These are phyloP conservation scores for Symmetrospora coprosmae DNA, from an alignment of 768 basidiomycete genomes.

Conservation along the genomic window DNA sequence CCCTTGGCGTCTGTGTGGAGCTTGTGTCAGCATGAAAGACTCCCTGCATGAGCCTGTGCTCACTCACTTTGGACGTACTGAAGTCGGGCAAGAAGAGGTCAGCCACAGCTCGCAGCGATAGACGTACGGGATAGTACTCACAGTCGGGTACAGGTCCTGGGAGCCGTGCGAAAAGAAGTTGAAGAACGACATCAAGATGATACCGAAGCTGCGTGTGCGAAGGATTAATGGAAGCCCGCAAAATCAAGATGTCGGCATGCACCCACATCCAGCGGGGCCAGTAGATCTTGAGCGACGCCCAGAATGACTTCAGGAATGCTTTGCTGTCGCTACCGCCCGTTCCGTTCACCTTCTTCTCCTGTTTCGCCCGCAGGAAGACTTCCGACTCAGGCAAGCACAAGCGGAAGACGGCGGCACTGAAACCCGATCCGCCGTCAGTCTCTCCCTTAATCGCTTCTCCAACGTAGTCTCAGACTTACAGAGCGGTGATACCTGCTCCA, in stretches of 20 bases:
- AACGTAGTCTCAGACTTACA: neutral
- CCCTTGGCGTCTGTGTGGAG: slow-evolving; percentile 27
- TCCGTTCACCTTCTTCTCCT: slow-evolving; percentile 42
- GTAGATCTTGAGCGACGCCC: slow-evolving; percentile 49
- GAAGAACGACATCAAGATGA: slow-evolving; percentile 50
- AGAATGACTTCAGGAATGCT: slow-evolving; percentile 62
- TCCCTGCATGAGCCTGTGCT: too few relatives aligned
- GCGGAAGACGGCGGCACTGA: slow-evolving; percentile 45
- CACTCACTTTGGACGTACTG: too few relatives aligned
- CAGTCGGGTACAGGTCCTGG: too few relatives aligned
- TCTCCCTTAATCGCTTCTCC: neutral
- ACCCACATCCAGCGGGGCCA: slow-evolving; percentile 74
- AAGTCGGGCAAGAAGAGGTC: too few relatives aligned
- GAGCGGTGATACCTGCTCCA: slow-evolving; percentile 47
- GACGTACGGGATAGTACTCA: too few relatives aligned
- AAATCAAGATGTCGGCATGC: slow-evolving; percentile 66
- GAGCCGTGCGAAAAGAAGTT: slow-evolving; percentile 59
- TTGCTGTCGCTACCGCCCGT: slow-evolving; percentile 39
- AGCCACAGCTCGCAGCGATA: too few relatives aligned
- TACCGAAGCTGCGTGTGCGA: slow-evolving; percentile 19
- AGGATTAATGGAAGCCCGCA: too few relatives aligned
- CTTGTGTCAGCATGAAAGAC: too few relatives aligned
- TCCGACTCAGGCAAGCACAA: slow-evolving; percentile 60
- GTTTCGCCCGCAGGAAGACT: slow-evolving; percentile 44
- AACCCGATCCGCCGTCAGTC: slow-evolving; percentile 15